Evolutionary conservation across 2,329 filamentous ascomycete species (phyloP), one percentile per base, ranked within the genome.

Genomic region (Scedosporium boydii): DNA sequence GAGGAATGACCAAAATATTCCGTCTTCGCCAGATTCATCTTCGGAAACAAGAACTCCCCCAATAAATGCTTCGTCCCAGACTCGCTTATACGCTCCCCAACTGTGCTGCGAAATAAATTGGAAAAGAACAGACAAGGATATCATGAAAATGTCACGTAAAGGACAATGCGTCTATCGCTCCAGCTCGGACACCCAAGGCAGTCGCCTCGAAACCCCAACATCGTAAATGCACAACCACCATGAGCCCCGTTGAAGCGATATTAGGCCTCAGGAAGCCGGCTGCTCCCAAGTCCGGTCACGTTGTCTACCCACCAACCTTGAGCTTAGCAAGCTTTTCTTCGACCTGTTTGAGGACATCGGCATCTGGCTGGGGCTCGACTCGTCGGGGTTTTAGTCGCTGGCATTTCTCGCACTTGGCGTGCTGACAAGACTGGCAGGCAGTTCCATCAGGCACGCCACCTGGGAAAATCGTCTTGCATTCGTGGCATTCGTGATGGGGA

Each of bases 291-390:
- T 29, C 34, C 6, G 18, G 44, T 27, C 21, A 4, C 7, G 18
- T 44, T 38, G 21, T 27, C 16, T 60, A 59, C 4, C 53, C 63
- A 23, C 53, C 62, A 44, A 79, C 69, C 63, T 74, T 76, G 63
- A 83, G 66, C 27, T 69, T 71, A 60, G 77, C 76, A 59, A 88
- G 73, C 65, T 81, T 86, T 59, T 76, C 79, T 67, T 87, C 81
- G 21, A 89, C 75, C 58, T 76, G 78, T 68, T 78, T 79, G 61
- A 88, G 68, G 5, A 89, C 73, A 10, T 84, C 82, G 0, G 84
- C 84, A 69, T 89, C 85, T 2, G 82, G 83, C 67, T 82, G 79
- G 0, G 82, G 83, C 62, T 87, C 84, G 29, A 85, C 78, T 69
- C 83, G 86, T 67, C 80, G 82, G 14, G 84, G 82, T 63, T 80